Evolutionary conservation across 1,284 basidiomycete species (phyloP), one percentile per base, ranked within the genome.

Genomic region (Pseudozyma pruni): DNA sequence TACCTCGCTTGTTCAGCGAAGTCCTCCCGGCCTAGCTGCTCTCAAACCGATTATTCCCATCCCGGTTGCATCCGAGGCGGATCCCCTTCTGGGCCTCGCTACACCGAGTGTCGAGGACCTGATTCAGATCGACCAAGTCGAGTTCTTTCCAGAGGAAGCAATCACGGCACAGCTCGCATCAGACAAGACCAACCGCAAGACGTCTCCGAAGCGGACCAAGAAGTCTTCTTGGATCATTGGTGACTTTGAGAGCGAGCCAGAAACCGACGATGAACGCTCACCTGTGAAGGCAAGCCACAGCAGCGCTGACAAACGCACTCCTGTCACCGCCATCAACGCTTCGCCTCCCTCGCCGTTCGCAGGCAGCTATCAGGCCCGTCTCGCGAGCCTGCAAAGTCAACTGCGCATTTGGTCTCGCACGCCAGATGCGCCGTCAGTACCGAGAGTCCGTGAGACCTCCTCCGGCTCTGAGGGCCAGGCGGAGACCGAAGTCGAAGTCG

Each of bases 181-280:
- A 3, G 39, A 48, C 19, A 25, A 35, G 4, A n/a, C 19, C 22
- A 61, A 49, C 32, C 48, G 54, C 16, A 68, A 54, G 29, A 45
- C 58, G 3, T 68, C 64, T 7, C 58, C 56, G 14, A 64, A 64
- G 39, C 49, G 41, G 6, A 25, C 19, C 46, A 63, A 59, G 20
- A 72, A 64, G 33, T 57, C 57, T 2, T 73, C 70, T 8, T 69
- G 67, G 64, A 66, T 68, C 52, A 61, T 68, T 22, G 60, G 61
- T 17, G 63, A 73, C 39, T 63, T 70, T 43, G 61, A 70, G 35
- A 63, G 60, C 41, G 66, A 63, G 42, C 55, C 66, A 2, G 66
- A 69, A 31, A 53, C 34, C 34, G 59, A 69, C 19, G 66, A 62
- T 5, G 59, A 69, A 3, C 44, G 17, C 9, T 29, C 47, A 14